Conservation (phyloP, 176 grass and related monocot species). For the Musa schizocarpa region DNA sequence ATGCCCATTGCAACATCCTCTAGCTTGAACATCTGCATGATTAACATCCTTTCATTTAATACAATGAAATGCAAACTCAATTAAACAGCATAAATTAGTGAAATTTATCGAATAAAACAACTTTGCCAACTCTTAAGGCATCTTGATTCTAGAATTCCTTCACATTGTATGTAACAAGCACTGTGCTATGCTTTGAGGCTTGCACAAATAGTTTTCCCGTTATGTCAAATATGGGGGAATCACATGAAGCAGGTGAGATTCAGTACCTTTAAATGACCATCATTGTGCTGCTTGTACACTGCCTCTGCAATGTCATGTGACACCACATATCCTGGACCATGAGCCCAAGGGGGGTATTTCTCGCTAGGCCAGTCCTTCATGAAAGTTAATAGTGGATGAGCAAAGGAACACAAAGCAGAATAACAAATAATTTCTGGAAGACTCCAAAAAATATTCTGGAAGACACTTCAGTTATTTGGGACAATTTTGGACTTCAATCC, state of each 20-base stretch:
- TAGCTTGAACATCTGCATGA: slow-evolving; percentile 91
- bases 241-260: neutral
- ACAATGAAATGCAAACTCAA: no score
- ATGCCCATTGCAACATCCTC: slow-evolving; percentile 99
- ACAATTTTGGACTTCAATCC: no score
- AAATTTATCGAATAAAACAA: neutral
- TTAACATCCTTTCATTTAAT: slow-evolving; percentile 5
- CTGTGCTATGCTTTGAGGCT: no score
- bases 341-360: slow-evolving; percentile 95
- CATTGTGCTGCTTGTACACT: slow-evolving; percentile 69
- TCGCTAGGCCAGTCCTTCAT: slow-evolving; percentile 90
- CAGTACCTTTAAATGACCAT: slow-evolving; percentile 69
- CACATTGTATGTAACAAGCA: no score
- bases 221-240: neutral
- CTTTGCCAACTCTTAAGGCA: no score
- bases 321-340: slow-evolving; percentile 93
- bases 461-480: no score
- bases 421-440: neutral
- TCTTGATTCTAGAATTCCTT: no score
- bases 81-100: neutral
- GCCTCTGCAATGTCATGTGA: slow-evolving; percentile 79
- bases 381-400: neutral
- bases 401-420: slow-evolving; percentile 8
- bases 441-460: no score
- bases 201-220: no score